Evolutionary conservation across 371 early-diverging fungal species (phyloP).

Genomic region (Homolaphlyctis polyrhiza): DNA sequence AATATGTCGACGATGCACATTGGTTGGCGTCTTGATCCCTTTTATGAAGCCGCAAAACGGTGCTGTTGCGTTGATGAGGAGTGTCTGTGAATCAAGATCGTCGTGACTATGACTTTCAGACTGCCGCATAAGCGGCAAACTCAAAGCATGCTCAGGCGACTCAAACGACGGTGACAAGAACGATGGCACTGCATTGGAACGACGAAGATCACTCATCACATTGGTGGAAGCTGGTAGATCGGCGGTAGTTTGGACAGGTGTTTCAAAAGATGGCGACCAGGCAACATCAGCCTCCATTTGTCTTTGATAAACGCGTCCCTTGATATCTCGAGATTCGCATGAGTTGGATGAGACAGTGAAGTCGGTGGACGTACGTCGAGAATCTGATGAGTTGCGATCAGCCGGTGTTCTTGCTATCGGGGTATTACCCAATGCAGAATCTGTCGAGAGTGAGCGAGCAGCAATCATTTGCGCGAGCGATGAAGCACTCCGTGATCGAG

Average conservation of each 20-base stretch:
- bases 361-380: neutral
- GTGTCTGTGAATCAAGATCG: too few species aligned
- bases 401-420: too few species aligned
- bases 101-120: too few species aligned
- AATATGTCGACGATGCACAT: too few species aligned
- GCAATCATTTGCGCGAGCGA: neutral
- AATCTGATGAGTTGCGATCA: too few species aligned
- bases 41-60: too few species aligned
- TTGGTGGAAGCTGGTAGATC: neutral
- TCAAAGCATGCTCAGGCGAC: neutral
- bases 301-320: neutral
- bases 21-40: too few species aligned
- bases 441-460: neutral
- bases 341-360: neutral
- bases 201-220: neutral
- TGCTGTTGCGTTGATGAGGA: too few species aligned
- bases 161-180: constrained; percentile 1
- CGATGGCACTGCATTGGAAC: neutral
- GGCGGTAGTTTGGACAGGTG: neutral
- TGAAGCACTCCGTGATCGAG: too few species aligned
- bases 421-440: neutral
- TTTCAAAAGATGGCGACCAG: constrained; percentile 3
- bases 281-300: neutral
- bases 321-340: neutral
- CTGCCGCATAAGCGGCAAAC: neutral